phyloP scores from a whole-genome alignment of 345 rosid genomes.

The Pugionium dolabratum region DNA sequence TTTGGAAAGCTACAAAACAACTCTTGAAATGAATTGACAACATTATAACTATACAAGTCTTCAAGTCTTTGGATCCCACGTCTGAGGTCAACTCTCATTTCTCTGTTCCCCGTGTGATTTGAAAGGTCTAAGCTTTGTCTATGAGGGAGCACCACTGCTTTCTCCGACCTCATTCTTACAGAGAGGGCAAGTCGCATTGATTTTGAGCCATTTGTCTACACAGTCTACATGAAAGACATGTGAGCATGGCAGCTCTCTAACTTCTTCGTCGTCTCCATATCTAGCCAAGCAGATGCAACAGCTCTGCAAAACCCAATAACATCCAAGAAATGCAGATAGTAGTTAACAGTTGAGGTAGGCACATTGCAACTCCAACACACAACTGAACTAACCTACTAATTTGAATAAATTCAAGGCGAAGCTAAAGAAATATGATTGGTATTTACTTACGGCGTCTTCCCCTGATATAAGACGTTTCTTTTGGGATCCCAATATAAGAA shows the following conservation, averaged over 20 bases:
- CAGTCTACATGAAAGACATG: conserved; percentile 74
- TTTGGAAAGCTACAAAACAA: background rate
- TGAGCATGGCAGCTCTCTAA: conserved; percentile 66
- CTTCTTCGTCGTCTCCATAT: conserved; percentile 62
- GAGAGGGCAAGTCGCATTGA: conserved; percentile 77
- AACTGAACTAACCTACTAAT: background rate
- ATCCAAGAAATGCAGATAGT: conserved; percentile 2
- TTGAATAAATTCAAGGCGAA: background rate
- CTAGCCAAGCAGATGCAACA: conserved; percentile 75
- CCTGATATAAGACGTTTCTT: conserved; percentile 72
- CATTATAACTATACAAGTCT: conserved; percentile 34
- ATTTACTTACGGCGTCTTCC: conserved; percentile 84
- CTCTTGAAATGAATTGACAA: conserved; percentile 29
- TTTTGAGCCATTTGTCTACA: conserved; percentile 76
- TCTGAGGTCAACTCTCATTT: background rate
- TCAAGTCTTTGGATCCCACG: background rate
- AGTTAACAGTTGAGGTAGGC: conserved; percentile 9
- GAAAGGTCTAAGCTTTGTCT: conserved; percentile 16
- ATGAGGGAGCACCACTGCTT: conserved; percentile 40
- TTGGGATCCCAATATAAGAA: conserved; percentile 66
- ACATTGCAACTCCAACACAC: background rate
- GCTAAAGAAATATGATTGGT: conserved; percentile 6
- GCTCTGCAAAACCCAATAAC: conserved; percentile 47
- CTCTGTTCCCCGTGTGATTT: background rate
- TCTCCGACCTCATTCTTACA: conserved; percentile 68